Evolutionary conservation across 2,329 filamentous ascomycete genomes (phyloP).

Genomic region (Gliomastix tumulicola): DNA sequence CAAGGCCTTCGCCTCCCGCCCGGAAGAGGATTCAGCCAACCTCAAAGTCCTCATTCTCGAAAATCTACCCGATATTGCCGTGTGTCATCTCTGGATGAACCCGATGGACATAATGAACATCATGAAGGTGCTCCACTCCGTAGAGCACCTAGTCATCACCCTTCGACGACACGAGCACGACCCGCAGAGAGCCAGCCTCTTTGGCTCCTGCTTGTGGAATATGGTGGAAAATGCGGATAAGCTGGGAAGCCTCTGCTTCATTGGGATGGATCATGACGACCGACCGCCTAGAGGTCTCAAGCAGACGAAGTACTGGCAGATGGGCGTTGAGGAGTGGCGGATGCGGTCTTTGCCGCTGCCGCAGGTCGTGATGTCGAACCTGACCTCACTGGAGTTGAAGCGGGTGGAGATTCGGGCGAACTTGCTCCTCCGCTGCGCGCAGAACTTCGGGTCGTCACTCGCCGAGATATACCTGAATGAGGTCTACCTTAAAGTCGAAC

Average conservation of each 20-base stretch:
- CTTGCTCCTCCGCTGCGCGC: slow-evolving; percentile 22
- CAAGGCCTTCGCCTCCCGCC: slow-evolving; percentile 36
- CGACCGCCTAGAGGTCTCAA: slow-evolving; percentile 26
- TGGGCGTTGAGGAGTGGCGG: slow-evolving; percentile 29
- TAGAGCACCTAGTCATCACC: slow-evolving; percentile 39
- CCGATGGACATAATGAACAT: slow-evolving; percentile 43
- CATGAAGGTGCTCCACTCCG: slow-evolving; percentile 27
- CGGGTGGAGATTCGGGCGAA: slow-evolving; percentile 29
- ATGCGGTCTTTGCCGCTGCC: slow-evolving; percentile 28
- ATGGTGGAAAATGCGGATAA: slow-evolving; percentile 35
- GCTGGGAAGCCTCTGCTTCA: slow-evolving; percentile 39
- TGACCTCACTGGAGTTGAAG: slow-evolving; percentile 36
- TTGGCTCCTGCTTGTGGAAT: slow-evolving; percentile 41
- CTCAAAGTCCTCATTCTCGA: slow-evolving; percentile 42
- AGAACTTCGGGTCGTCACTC: slow-evolving; percentile 28
- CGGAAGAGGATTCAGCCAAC: slow-evolving; percentile 31
- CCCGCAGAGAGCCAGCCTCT: slow-evolving; percentile 22
- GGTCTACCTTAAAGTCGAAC: slow-evolving; percentile 34
- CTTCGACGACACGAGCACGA: slow-evolving; percentile 35
- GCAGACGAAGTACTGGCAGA: slow-evolving; percentile 26
- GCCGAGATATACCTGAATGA: slow-evolving; percentile 37
- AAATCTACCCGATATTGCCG: slow-evolving; percentile 38
- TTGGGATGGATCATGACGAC: slow-evolving; percentile 35
- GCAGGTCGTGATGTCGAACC: slow-evolving; percentile 22
- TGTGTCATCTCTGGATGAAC: slow-evolving; percentile 42